These are phyloP conservation scores for Capronia coronata DNA, from an alignment of 2,329 filamentous ascomycete species.

Conservation along the genomic window DNA sequence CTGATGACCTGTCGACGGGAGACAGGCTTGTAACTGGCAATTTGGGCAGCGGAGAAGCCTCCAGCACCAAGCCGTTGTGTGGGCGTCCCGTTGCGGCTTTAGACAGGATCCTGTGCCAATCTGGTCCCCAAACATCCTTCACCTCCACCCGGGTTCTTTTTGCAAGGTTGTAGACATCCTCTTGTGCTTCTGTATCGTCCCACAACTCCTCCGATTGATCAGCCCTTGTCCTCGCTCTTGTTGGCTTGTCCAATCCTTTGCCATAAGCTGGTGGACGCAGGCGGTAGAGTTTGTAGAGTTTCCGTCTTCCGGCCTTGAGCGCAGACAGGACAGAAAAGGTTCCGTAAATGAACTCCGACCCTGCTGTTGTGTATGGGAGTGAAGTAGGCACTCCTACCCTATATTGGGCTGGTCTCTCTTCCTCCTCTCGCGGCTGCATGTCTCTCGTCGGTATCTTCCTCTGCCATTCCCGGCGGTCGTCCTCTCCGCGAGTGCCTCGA, in stretches of 20 bases:
- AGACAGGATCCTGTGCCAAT: slow-evolving; percentile 64
- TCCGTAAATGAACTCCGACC: slow-evolving; percentile 88
- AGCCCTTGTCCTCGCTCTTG: background rate
- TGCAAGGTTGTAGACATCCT: slow-evolving; percentile 16
- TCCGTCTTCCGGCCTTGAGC: slow-evolving; percentile 60
- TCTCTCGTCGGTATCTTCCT: background rate
- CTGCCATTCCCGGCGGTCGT: background rate
- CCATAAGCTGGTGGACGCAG: slow-evolving; percentile 30
- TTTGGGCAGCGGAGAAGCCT: slow-evolving; percentile 75
- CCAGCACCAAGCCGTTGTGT: slow-evolving; percentile 84
- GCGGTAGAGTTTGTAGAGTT: slow-evolving; percentile 79
- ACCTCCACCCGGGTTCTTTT: slow-evolving; percentile 9
- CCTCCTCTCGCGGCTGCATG: background rate
- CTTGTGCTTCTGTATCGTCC: slow-evolving; percentile 2
- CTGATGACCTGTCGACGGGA: slow-evolving; percentile 40
- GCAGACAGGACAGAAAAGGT: slow-evolving; percentile 73
- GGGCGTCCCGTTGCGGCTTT: slow-evolving; percentile 76
- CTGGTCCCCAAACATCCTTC: slow-evolving; percentile 34
- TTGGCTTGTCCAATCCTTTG: background rate
- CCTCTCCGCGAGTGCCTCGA: background rate
- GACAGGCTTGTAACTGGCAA: slow-evolving; percentile 58
- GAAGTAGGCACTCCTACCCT: slow-evolving; percentile 21
- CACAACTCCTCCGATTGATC: background rate
- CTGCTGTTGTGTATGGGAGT: slow-evolving; percentile 70
- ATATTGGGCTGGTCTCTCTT: background rate